Percentiles rank a stretch among this genome's conserved stretches.
These are phyloP conservation scores for Cutaneotrichosporon sp. DNA, from an alignment of 1,284 basidiomycete genomes.

Conservation along the genomic window DNA sequence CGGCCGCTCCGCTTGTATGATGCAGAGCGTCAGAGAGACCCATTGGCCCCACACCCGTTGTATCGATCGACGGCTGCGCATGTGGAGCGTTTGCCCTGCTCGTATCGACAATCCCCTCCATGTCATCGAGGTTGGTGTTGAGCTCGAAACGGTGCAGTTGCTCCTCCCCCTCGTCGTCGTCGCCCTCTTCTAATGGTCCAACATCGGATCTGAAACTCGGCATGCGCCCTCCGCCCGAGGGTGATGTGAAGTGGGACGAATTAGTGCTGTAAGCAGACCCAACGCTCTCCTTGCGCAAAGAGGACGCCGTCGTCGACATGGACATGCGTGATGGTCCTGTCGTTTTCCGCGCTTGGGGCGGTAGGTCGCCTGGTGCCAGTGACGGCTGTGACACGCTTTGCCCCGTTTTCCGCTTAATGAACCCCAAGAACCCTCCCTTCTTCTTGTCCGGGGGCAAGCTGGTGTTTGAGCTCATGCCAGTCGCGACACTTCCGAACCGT, in stretches of 20 bases:
- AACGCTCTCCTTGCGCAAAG: constrained; percentile 5
- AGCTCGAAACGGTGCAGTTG: constrained; percentile 51
- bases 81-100: constrained; percentile 30
- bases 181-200: constrained; percentile 33
- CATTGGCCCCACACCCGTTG: constrained; percentile 7
- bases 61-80: neutral
- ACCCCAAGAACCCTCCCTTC: constrained; percentile 33
- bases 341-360: neutral
- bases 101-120: constrained; percentile 75
- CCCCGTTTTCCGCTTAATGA: constrained; percentile 5
- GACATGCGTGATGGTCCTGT: constrained; percentile 3
- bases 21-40: constrained; percentile 28
- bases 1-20: constrained; percentile 24
- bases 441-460: constrained; percentile 28
- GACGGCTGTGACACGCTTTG: constrained; percentile 1
- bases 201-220: constrained; percentile 12
- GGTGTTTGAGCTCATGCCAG: constrained; percentile 10
- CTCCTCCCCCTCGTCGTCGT: constrained; percentile 8
- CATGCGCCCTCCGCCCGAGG: neutral
- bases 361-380: neutral
- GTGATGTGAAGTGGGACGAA: neutral
- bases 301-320: constrained; percentile 3
- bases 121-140: constrained; percentile 71
- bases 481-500: constrained; percentile 27
- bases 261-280: constrained; percentile 1